Evolutionary conservation across 2,329 filamentous ascomycete species (phyloP).

Genomic region (Dactylellina drechsleri): DNA sequence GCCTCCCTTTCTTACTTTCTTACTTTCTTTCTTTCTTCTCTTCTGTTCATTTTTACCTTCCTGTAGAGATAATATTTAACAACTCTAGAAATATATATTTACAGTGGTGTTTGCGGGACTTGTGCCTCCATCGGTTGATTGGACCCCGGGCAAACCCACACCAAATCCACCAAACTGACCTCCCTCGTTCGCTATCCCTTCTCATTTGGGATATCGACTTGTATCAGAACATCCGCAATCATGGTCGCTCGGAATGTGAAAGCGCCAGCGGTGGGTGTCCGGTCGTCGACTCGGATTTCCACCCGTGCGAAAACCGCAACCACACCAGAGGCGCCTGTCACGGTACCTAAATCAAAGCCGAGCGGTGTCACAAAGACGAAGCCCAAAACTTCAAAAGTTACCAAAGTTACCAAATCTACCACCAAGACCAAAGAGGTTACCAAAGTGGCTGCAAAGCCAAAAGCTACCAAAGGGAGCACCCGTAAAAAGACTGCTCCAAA

Average conservation of each 20-base stretch:
- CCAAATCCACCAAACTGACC: slow-evolving; percentile 6
- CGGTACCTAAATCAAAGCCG: slow-evolving; percentile 14
- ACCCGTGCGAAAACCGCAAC: slow-evolving; percentile 26
- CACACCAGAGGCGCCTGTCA: neutral
- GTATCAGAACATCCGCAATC: neutral
- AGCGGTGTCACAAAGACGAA: slow-evolving; percentile 20
- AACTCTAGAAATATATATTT: no score
- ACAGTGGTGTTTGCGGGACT: neutral
- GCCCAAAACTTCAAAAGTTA: neutral
- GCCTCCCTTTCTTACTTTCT: neutral
- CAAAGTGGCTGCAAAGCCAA: slow-evolving; percentile 12
- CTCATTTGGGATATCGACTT: neutral
- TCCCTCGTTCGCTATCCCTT: neutral
- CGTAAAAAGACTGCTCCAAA: neutral
- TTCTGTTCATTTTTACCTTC: neutral
- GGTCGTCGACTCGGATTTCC: slow-evolving; percentile 26
- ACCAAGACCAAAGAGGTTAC: slow-evolving; percentile 8
- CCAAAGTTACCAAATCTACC: neutral
- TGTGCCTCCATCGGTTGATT: neutral
- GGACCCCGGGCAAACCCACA: neutral
- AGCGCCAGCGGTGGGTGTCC: slow-evolving; percentile 7
- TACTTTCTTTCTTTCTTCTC: neutral
- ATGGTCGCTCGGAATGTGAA: slow-evolving; percentile 41
- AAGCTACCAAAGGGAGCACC: neutral
- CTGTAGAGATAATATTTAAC: no score